Base-by-base conservation (phyloP, 192 early-diverging fungal species). In the Podila clonocystis region DNA sequence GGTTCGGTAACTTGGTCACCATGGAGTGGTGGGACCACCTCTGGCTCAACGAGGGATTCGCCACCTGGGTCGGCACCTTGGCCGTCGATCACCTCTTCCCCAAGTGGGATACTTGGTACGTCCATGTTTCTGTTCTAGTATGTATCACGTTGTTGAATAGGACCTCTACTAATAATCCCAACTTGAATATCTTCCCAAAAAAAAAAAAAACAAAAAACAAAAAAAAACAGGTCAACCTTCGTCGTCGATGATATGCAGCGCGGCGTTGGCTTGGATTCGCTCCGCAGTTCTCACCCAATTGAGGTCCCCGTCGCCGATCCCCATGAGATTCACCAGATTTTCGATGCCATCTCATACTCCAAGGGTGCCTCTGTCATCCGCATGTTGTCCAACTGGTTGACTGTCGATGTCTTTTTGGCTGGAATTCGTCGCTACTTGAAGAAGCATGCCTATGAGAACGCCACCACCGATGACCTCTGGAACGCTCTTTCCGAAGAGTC, bases 41-140 rank as follows among this genome's bases (percentile, higher is more conserved):
- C 50, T 98, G 97, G 97, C 88, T 99, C 65, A 99, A 99, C 85
- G 97, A 99, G 86, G 96, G 96, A 57, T 99, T 99, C 87, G 97
- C 97, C 49, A 98, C 97, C 28, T 99, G 96, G 91, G 96, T 96
- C 45, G 96, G 96, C 41, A 93, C 90, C 78, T 82, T 97, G 62
- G 95, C 95, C 38, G 92, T 93, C 17, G 95, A 95, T 82, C 79
- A 96, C 63, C 82, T 97, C 52, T 97, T 94, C 88, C 97, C 97
- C 49, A 93, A 95, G 62, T 97, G 95, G 95, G 90, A 96, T 82
- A 86, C 95, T 41, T 99, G 95, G 94, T 45, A 45, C 41, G 41
- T 8, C 8, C 11, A 45, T 45, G 38, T 13, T 2, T 45, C 3
- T 45, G 15, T 45, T 15, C 3, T 13, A 45, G 34, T 36, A 36